Evolutionary conservation across 192 early-diverging fungal genomes (phyloP), one percentile per base, ranked within the genome.

Genomic region (Coemansia sp.): DNA sequence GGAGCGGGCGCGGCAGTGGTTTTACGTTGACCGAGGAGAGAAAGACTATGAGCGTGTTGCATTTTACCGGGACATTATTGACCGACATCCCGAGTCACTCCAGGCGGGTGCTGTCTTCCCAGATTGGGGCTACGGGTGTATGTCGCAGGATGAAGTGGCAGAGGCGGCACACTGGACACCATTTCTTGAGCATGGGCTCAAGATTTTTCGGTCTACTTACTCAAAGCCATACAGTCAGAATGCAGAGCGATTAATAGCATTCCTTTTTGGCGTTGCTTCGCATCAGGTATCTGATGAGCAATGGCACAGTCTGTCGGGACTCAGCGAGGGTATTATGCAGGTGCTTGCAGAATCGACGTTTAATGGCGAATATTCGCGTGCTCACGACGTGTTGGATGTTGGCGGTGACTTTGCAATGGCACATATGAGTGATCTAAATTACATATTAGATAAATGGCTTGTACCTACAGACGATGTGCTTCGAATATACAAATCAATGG

Each of bases 101-200:
- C 81, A 83, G 50, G 81, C 81, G 0, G 81, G 81, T 17, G 63
- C 57, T 6, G 71, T 68, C 31, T 83, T 83, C 32, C 81, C 81
- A 0, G 81, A 83, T 67, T 83, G 81, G 81, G 81, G 81, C 51
- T 83, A 83, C 64, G 81, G 81, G 4, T 83, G 81, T 57, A 53
- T 83, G 59, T 72, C 71, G 2, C 75, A 70, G 68, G 81, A 83
- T 60, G 76, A 78, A 0, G 70, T 58, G 51, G 76, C 81, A 3
- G 81, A 83, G 57, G 72, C 68, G 0, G 81, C 81, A 10, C 81
- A 83, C 64, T 83, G 81, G 81, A 66, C 73, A 53, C 81, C 76
- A 59, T 83, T 83, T 51, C 68, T 78, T 10, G 76, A 69, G 51
- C 39, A 70, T 52, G 81, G 72, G 0, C 50, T 75, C 17, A 24